Evolutionary conservation across 176 grass and related monocot species (phyloP).

Genomic region (Eleusine indica): DNA sequence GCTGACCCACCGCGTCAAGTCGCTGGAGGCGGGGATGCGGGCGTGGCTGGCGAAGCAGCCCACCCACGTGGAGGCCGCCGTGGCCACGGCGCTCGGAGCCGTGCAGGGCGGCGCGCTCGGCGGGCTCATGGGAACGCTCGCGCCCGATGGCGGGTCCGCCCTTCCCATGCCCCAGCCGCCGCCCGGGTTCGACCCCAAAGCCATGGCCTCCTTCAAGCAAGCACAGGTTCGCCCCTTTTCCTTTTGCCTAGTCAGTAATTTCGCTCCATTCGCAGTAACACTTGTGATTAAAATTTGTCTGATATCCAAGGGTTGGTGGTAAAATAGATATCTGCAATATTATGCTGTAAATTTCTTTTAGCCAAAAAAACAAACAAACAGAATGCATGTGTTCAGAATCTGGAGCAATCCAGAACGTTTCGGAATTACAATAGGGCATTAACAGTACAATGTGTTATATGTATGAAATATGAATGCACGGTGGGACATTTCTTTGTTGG

Average conservation of each 20-base stretch:
- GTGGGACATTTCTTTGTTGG: constrained; percentile 8
- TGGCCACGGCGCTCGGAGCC: constrained; percentile 66
- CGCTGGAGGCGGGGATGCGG: constrained; percentile 65
- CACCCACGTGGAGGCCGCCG: constrained; percentile 70
- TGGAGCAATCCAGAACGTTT: not conserved
- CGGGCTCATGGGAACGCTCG: constrained; percentile 74
- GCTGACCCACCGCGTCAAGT: constrained; percentile 51
- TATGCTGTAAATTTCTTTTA: not conserved
- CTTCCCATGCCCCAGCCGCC: constrained; percentile 46
- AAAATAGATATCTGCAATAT: not conserved
- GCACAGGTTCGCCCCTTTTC: constrained; percentile 53
- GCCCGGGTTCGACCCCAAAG: constrained; percentile 55
- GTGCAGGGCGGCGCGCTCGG: constrained; percentile 83
- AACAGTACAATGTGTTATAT: not conserved
- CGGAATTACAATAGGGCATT: not conserved
- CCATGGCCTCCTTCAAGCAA: constrained; percentile 69
- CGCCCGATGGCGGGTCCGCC: constrained; percentile 48
- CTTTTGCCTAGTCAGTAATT: not conserved
- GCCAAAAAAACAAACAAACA: not conserved
- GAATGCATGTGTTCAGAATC: not conserved
- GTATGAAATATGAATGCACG: not conserved
- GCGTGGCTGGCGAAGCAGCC: constrained; percentile 79
- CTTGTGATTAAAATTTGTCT: not conserved
- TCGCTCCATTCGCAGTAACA: not conserved
- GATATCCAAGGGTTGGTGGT: not conserved